A percentile compares a stretch with the other conserved stretches of the same genome.
These are phyloP conservation scores for Sarcodon aspratus DNA, from an alignment of 768 basidiomycete species.

Conservation along the genomic window DNA sequence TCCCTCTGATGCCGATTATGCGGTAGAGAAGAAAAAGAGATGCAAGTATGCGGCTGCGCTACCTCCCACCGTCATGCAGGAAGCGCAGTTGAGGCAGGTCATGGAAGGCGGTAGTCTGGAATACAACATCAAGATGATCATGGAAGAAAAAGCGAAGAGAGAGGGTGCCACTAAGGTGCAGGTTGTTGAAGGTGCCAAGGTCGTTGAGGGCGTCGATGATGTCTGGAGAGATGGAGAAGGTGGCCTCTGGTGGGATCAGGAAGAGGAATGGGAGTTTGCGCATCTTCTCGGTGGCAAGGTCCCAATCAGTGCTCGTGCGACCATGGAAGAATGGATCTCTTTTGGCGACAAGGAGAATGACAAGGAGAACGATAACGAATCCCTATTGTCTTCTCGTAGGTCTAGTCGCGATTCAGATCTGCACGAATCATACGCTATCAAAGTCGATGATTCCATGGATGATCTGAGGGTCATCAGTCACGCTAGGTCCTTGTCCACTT, in stretches of 20 bases:
- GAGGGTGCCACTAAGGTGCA: slow-evolving; percentile 13
- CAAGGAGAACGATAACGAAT: slow-evolving; percentile 25
- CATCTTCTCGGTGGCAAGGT: slow-evolving; percentile 39
- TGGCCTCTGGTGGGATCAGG: slow-evolving; percentile 60
- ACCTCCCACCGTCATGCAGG: slow-evolving; percentile 3
- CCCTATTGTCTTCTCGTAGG: slow-evolving; percentile 16
- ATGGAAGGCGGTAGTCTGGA: slow-evolving; percentile 52
- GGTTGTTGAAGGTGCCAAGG: slow-evolving; percentile 5
- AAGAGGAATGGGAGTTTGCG: slow-evolving; percentile 60
- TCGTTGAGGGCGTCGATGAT: slow-evolving; percentile 29
- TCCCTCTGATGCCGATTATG: neutral
- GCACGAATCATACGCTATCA: slow-evolving; percentile 37
- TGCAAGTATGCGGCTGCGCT: slow-evolving; percentile 27
- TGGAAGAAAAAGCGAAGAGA: slow-evolving; percentile 43
- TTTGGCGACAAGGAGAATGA: slow-evolving; percentile 15
- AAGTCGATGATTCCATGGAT: slow-evolving; percentile 18
- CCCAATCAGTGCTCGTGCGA: slow-evolving; percentile 12
- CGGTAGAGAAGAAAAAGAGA: slow-evolving; percentile 12
- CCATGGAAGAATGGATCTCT: slow-evolving; percentile 35
- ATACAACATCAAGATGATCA: slow-evolving; percentile 37
- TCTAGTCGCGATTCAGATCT: slow-evolving; percentile 46
- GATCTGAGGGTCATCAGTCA: slow-evolving; percentile 16
- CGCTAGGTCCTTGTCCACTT: slow-evolving; percentile 15
- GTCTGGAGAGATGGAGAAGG: slow-evolving; percentile 52
- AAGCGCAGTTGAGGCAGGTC: slow-evolving; percentile 32